Conservation (phyloP, 2,329 filamentous ascomycete genomes). For the Fusarium graminum region DNA sequence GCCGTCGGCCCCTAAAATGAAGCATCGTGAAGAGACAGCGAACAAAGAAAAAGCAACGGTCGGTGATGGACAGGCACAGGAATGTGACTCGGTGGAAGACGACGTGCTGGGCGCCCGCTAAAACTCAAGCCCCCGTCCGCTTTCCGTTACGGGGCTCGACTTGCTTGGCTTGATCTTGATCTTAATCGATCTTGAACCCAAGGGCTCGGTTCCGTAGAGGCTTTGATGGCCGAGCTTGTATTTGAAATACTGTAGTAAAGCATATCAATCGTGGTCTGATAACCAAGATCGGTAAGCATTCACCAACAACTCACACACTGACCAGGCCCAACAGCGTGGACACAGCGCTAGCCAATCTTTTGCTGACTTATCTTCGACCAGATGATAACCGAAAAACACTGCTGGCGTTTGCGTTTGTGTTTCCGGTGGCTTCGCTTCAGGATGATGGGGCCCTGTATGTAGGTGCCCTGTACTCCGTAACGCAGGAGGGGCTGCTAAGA, state of each 20-base stretch:
- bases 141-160: slow-evolving; percentile 23
- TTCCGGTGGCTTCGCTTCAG: slow-evolving; percentile 37
- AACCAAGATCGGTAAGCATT: not conserved
- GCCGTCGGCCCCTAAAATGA: slow-evolving; percentile 32
- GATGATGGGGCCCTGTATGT: slow-evolving; percentile 7
- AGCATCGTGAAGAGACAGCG: slow-evolving; percentile 15
- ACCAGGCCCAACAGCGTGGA: slow-evolving; percentile 26
- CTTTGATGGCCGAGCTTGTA: slow-evolving; percentile 16
- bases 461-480: slow-evolving; percentile 34
- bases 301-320: slow-evolving; percentile 9
- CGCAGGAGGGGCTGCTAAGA: slow-evolving; percentile 1
- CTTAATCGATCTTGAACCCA: slow-evolving; percentile 20
- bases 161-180: not conserved
- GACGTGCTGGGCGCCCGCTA: not conserved
- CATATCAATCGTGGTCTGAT: slow-evolving; percentile 13
- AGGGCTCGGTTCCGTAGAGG: slow-evolving; percentile 25
- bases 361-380: not conserved
- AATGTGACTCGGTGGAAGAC: slow-evolving; percentile 38
- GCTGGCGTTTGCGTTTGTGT: slow-evolving; percentile 31
- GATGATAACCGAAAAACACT: slow-evolving; percentile 12
- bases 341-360: not conserved
- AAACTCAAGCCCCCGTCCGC: slow-evolving; percentile 7
- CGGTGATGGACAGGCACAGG: slow-evolving; percentile 17
- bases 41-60: slow-evolving; percentile 22
- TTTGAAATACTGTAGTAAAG: slow-evolving; percentile 19